Percentiles rank a stretch among this genome's conserved stretches.
Conservation (phyloP, 176 grass and related monocot genomes). For the Paspalum vaginatum region DNA sequence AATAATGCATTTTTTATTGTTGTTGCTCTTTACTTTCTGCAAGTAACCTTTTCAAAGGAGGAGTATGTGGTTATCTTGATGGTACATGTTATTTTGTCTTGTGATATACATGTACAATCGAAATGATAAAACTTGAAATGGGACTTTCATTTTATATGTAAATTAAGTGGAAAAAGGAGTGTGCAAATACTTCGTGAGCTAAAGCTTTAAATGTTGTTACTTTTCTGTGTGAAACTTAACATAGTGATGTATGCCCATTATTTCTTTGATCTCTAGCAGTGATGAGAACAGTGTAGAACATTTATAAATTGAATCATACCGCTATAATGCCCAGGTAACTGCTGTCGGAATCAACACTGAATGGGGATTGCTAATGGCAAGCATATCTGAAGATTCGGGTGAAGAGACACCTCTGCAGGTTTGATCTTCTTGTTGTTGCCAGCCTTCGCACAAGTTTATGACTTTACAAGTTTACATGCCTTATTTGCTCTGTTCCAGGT, state of each 20-base stretch:
- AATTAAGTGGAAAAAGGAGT: not conserved
- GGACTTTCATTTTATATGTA: not conserved
- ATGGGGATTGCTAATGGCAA: constrained; percentile 93
- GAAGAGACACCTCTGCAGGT: constrained; percentile 99
- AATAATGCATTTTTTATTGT: not conserved
- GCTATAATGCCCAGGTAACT: constrained; percentile 65
- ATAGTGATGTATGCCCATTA: not conserved
- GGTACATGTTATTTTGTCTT: not conserved
- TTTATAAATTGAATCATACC: constrained; percentile 20
- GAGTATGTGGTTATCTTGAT: not conserved
- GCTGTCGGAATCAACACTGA: constrained; percentile 95
- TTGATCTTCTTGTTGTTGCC: constrained; percentile 40
- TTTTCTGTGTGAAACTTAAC: not conserved
- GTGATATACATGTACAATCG: not conserved
- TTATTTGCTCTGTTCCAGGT: constrained; percentile 60
- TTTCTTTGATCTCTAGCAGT: not conserved
- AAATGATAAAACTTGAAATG: not conserved
- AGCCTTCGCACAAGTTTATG: not conserved
- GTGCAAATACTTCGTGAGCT: not conserved
- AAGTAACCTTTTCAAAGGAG: not conserved
- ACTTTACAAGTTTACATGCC: constrained; percentile 20
- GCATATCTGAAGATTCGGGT: constrained; percentile 98
- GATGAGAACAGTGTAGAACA: not conserved
- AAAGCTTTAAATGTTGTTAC: not conserved
- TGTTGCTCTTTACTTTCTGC: not conserved